phyloP scores from a whole-genome alignment of 495 filamentous ascomycete species.

The Neurospora sublineolata region DNA sequence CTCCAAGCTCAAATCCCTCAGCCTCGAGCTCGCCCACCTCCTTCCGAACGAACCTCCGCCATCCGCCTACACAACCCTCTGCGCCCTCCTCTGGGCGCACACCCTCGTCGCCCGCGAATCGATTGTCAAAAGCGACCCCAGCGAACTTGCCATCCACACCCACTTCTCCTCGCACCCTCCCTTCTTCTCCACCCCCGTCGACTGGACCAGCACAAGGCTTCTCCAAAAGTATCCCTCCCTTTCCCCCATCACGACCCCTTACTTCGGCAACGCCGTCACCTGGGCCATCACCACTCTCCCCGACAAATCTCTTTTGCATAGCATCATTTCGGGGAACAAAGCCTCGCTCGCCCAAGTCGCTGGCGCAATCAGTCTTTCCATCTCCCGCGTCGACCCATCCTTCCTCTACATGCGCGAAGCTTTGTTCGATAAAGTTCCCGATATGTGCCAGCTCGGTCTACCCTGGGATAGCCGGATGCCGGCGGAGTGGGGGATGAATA shows the following conservation, averaged over 20 bases:
- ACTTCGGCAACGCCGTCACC: background rate
- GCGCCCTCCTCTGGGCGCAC: conserved; percentile 1
- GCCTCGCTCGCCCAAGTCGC: background rate
- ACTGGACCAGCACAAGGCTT: background rate
- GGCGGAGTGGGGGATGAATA: background rate
- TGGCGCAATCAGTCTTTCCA: background rate
- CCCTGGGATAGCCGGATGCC: background rate
- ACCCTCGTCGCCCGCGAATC: background rate
- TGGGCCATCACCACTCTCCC: background rate
- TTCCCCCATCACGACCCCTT: background rate
- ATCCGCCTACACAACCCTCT: background rate
- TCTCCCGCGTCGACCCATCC: background rate
- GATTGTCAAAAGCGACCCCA: background rate
- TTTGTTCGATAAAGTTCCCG: background rate
- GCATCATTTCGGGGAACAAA: background rate
- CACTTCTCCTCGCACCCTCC: background rate
- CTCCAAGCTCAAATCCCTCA: background rate
- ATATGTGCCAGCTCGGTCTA: background rate
- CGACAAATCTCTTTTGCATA: background rate
- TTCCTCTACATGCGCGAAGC: background rate
- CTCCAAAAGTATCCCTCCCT: background rate
- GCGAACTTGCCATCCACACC: background rate
- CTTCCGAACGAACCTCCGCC: no score
- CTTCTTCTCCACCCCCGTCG: background rate
- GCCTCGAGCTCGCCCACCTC: background rate